Evolutionary conservation across 2,329 filamentous ascomycete genomes (phyloP).

Genomic region (Ilyonectria destructans): DNA sequence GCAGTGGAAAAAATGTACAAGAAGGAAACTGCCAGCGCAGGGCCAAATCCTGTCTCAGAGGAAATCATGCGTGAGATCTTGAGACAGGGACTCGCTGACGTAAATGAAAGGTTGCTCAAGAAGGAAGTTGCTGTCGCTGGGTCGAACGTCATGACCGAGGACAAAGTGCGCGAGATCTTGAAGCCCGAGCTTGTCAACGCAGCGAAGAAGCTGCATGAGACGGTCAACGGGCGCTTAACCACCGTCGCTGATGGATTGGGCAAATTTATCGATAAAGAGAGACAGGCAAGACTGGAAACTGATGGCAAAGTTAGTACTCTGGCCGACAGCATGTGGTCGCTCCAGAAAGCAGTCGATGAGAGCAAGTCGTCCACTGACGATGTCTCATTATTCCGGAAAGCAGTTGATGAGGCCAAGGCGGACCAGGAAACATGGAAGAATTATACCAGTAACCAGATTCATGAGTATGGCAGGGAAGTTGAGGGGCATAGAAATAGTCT

Average conservation of each 20-base stretch:
- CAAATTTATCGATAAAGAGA: slow-evolving; percentile 43
- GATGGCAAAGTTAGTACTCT: slow-evolving; percentile 23
- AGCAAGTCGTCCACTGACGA: slow-evolving; percentile 18
- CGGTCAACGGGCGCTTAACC: slow-evolving; percentile 7
- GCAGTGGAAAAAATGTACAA: background rate
- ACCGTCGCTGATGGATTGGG: slow-evolving; percentile 36
- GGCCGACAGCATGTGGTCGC: background rate
- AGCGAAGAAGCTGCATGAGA: slow-evolving; percentile 28
- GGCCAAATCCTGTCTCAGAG: slow-evolving; percentile 7
- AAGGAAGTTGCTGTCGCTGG: background rate
- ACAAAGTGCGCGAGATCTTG: slow-evolving; percentile 31
- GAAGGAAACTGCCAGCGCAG: background rate
- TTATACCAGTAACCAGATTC: background rate
- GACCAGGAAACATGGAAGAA: slow-evolving; percentile 6
- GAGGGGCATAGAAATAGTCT: slow-evolving; percentile 19
- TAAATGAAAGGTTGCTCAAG: slow-evolving; percentile 29
- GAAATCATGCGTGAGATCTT: slow-evolving; percentile 33
- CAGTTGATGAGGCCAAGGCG: slow-evolving; percentile 9
- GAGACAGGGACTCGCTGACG: slow-evolving; percentile 18
- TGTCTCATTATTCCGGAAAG: slow-evolving; percentile 13
- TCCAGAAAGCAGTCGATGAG: background rate
- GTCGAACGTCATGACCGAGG: slow-evolving; percentile 20
- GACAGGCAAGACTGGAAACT: slow-evolving; percentile 25
- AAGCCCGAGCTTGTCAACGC: slow-evolving; percentile 22
- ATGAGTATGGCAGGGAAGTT: slow-evolving; percentile 24